Evolutionary conservation across 208 protist species (phyloP).

Genomic region (Naegleria lovaniensis): DNA sequence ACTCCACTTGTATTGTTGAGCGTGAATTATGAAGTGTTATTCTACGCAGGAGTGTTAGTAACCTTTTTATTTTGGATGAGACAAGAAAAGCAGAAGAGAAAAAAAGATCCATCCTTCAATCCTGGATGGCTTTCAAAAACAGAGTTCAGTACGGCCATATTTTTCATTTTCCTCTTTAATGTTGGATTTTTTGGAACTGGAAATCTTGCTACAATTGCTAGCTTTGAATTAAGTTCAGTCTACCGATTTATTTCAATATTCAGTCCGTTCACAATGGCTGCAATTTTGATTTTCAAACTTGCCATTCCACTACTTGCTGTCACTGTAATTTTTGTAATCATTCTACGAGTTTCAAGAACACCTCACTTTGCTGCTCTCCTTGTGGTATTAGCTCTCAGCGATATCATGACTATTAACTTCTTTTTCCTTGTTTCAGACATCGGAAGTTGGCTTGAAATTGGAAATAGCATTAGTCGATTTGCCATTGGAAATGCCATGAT

Average conservation of each 20-base stretch:
- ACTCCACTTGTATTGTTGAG: constrained; percentile 35
- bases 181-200: constrained; percentile 41
- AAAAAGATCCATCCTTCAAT: neutral
- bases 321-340: neutral
- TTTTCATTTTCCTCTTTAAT: constrained; percentile 35
- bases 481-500: constrained; percentile 35
- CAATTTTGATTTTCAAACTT: constrained; percentile 38
- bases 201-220: constrained; percentile 37
- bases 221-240: constrained; percentile 32
- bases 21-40: constrained; percentile 35
- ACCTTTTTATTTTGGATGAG: neutral
- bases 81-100: neutral
- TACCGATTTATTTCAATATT: constrained; percentile 39
- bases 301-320: constrained; percentile 29
- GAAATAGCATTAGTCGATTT: constrained; percentile 34
- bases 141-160: neutral
- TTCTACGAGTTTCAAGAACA: neutral
- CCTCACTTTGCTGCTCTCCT: neutral
- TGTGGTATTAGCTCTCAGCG: constrained; percentile 16
- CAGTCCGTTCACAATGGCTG: constrained; percentile 32
- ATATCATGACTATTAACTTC: constrained; percentile 36
- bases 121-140: neutral
- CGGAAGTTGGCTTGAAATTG: constrained; percentile 42
- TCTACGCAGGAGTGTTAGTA: neutral
- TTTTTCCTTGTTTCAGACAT: constrained; percentile 29